Conservation (phyloP, 106 monocot species). For the Dendrobium chrysotoxum region DNA sequence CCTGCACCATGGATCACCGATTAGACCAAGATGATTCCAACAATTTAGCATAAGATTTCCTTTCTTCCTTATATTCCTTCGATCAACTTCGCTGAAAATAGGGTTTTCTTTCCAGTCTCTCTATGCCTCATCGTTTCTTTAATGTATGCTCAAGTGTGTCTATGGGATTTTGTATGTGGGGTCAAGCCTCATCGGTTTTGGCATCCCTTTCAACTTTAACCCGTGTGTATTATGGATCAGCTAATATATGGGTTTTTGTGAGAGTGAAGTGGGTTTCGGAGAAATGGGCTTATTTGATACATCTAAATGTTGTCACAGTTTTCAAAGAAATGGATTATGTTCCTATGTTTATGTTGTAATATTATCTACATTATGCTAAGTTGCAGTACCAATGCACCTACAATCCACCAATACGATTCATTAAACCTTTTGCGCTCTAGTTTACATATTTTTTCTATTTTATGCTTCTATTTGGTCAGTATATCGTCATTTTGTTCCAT, state of each 20-base stretch:
- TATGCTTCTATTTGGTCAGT: background rate
- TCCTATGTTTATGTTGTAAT: background rate
- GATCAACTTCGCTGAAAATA: background rate
- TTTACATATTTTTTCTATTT: background rate
- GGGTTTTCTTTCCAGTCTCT: background rate
- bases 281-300: background rate
- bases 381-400: background rate
- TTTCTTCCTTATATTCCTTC: background rate
- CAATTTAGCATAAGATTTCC: background rate
- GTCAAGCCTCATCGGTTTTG: background rate
- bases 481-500: background rate
- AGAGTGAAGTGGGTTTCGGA: background rate
- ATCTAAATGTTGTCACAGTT: background rate
- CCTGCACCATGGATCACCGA: background rate
- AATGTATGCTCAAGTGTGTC: background rate
- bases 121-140: background rate
- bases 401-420: background rate
- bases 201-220: no score
- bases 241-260: no score
- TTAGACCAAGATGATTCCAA: background rate
- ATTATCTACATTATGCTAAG: background rate
- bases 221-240: no score
- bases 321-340: background rate
- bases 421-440: background rate
- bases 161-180: background rate